These are phyloP conservation scores for Tetratostichococcus sp. DNA, from an alignment of 139 green algal genomes.

Conservation along the genomic window DNA sequence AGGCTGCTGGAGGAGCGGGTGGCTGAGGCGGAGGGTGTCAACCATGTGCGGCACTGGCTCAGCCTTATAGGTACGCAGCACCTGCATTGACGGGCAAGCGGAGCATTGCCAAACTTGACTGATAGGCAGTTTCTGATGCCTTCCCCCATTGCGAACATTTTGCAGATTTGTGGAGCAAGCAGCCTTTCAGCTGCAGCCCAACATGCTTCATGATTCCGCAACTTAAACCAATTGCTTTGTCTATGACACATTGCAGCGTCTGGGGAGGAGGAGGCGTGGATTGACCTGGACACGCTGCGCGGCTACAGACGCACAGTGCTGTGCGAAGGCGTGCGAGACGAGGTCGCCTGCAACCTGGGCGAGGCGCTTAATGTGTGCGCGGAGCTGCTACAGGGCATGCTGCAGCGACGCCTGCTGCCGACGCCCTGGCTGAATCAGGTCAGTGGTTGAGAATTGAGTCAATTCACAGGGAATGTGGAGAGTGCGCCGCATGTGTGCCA, in stretches of 20 bases:
- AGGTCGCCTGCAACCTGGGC: constrained; percentile 39
- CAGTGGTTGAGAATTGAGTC: neutral
- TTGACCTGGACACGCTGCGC: constrained; percentile 53
- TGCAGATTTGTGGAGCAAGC: too few species aligned
- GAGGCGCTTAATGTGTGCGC: neutral
- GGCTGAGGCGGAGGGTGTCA: constrained; percentile 29
- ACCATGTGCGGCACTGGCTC: constrained; percentile 48
- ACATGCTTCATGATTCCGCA: too few species aligned
- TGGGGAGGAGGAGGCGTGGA: constrained; percentile 38
- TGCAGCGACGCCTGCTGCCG: constrained; percentile 43
- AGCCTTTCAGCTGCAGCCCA: too few species aligned
- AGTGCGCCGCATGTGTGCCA: too few species aligned
- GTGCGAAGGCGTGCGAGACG: constrained; percentile 40
- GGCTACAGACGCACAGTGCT: constrained; percentile 50
- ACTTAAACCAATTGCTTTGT: too few species aligned
- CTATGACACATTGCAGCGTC: too few species aligned
- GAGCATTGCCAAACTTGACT: too few species aligned
- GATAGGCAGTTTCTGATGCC: too few species aligned
- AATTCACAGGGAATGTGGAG: too few species aligned
- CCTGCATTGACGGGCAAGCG: too few species aligned
- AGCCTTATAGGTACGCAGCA: constrained; percentile 30
- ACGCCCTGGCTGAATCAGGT: constrained; percentile 70
- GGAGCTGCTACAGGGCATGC: constrained; percentile 36
- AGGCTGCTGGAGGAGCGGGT: constrained; percentile 44
- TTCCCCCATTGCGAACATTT: too few species aligned